Percentiles rank a stretch among this genome's conserved stretches.
Conservation (phyloP, 345 rosid genomes). For the Ceriops zippeliana region DNA sequence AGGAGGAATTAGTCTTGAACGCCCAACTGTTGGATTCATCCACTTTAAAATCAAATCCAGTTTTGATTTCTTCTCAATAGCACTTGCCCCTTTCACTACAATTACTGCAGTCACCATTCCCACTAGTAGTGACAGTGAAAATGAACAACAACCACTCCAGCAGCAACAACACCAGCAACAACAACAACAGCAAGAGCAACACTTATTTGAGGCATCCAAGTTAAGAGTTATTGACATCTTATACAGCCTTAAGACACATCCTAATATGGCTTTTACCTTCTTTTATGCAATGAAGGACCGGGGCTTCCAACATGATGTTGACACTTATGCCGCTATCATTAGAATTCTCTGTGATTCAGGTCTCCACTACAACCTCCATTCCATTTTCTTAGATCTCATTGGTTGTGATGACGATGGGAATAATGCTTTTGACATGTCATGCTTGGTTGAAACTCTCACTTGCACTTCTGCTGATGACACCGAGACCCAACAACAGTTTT, state of each 20-base stretch:
- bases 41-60: background rate
- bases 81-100: background rate
- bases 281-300: constrained; percentile 12
- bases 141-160: background rate
- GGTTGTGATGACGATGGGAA: background rate
- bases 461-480: background rate
- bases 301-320: constrained; percentile 10
- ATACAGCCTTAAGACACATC: constrained; percentile 15
- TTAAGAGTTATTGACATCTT: background rate
- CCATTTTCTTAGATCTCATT: constrained; percentile 11
- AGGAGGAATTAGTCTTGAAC: background rate
- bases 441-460: constrained; percentile 9
- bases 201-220: background rate
- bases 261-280: constrained; percentile 14
- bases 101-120: background rate
- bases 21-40: background rate
- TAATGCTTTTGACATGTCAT: constrained; percentile 6
- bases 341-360: constrained; percentile 14
- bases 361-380: constrained; percentile 7
- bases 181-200: background rate
- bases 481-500: background rate
- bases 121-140: constrained; percentile 1
- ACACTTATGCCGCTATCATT: constrained; percentile 9
- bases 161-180: background rate
- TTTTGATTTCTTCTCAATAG: background rate